Conservation (phyloP, 108 stramenopile genomes). For the Pseudonitzschia delicatissima region DNA sequence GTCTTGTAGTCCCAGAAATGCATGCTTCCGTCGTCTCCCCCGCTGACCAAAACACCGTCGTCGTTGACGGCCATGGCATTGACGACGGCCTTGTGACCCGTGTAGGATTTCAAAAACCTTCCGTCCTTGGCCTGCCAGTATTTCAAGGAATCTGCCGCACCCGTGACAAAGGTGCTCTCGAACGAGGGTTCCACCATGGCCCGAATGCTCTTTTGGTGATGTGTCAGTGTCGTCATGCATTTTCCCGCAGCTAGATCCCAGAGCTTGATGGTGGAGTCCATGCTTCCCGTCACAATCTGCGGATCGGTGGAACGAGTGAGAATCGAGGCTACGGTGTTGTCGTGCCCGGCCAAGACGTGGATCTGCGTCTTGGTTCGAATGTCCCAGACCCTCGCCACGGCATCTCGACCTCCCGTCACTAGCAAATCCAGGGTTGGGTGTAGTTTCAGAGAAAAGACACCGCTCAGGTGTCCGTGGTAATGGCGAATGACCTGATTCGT, state of each 20-base stretch:
- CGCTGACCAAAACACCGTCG: conserved; percentile 94
- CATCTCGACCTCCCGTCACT: conserved; percentile 98
- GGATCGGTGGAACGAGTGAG: conserved; percentile 93
- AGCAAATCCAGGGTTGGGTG: conserved; percentile 98
- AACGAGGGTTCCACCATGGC: conserved; percentile 82
- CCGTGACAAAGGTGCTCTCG: conserved; percentile 94
- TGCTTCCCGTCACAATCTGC: conserved; percentile 94
- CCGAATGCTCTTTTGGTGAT: conserved; percentile 97
- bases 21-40: conserved; percentile 96
- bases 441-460: conserved; percentile 89
- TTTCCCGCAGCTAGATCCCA: conserved; percentile 99
- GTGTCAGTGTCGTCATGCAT: conserved; percentile 94
- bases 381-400: conserved; percentile 98
- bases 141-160: conserved; percentile 93
- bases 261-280: conserved; percentile 95
- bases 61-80: conserved; percentile 96
- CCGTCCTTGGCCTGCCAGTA: conserved; percentile 96
- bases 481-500: conserved; percentile 98
- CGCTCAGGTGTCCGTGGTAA: conserved; percentile 98
- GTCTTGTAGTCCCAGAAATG: conserved; percentile 98
- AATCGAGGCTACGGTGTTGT: conserved; percentile 89
- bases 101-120: conserved; percentile 88
- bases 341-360: conserved; percentile 92
- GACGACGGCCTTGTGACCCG: conserved; percentile 92
- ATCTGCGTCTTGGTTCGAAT: conserved; percentile 95